Conservation (phyloP, 306 rosid species). For the Pterocarpus santalinus region DNA sequence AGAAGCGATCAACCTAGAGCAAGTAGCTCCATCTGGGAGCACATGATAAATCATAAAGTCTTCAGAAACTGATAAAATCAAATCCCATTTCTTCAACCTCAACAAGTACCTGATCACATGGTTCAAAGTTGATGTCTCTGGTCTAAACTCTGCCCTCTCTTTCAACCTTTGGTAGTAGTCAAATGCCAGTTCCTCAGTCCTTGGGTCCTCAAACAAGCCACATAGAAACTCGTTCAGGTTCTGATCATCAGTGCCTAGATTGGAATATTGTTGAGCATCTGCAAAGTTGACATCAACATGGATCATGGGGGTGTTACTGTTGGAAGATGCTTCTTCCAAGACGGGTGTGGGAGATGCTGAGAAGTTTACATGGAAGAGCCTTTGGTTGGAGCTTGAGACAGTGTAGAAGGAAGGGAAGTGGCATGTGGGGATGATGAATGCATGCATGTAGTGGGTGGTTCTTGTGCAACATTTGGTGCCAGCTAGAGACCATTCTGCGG, state of each 20-base stretch:
- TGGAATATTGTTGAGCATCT: constrained; percentile 32
- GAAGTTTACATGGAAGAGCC: constrained; percentile 49
- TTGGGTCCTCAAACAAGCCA: constrained; percentile 59
- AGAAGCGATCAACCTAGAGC: constrained; percentile 61
- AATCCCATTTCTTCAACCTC: constrained; percentile 65
- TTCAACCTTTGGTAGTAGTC: constrained; percentile 66
- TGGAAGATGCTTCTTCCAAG: constrained; percentile 58
- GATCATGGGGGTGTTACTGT: constrained; percentile 27
- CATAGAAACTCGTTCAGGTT: constrained; percentile 60
- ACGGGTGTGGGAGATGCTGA: constrained; percentile 62
- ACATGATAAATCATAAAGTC: constrained; percentile 64
- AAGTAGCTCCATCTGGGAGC: constrained; percentile 65
- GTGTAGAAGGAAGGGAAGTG: constrained; percentile 49
- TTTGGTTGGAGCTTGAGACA: constrained; percentile 41
- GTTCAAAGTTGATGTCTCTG: constrained; percentile 58
- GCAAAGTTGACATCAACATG: constrained; percentile 47
- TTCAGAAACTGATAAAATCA: constrained; percentile 50
- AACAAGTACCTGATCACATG: constrained; percentile 70
- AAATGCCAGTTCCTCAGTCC: constrained; percentile 55
- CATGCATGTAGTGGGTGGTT: constrained; percentile 16
- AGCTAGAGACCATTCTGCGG: constrained; percentile 67
- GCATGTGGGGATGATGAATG: constrained; percentile 42
- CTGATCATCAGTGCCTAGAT: constrained; percentile 40
- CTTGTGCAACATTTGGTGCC: constrained; percentile 41
- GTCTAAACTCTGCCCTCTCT: constrained; percentile 63